A percentile compares a stretch with the other conserved stretches of the same genome.
Evolutionary conservation across 2,329 filamentous ascomycete genomes (phyloP).

Genomic region (Fusarium pilosicola): DNA sequence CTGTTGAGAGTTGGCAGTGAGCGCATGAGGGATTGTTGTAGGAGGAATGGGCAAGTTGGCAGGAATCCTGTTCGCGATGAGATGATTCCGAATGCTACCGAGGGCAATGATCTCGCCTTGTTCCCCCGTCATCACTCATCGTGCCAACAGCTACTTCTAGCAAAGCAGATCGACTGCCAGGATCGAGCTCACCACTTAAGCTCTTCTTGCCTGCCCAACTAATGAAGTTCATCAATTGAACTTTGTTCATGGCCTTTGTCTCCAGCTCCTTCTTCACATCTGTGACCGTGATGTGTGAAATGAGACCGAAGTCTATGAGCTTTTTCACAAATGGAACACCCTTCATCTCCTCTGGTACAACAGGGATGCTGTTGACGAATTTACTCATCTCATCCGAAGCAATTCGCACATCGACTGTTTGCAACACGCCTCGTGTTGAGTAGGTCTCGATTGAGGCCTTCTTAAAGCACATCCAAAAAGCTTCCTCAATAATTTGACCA

Average conservation of each 20-base stretch:
- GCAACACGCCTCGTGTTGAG: slow-evolving; percentile 86
- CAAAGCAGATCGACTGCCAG: slow-evolving; percentile 71
- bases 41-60: slow-evolving; percentile 83
- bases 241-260: slow-evolving; percentile 79
- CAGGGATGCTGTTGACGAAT: slow-evolving; percentile 90
- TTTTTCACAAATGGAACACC: slow-evolving; percentile 80
- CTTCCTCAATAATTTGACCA: slow-evolving; percentile 88
- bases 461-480: slow-evolving; percentile 93
- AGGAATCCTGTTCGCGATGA: slow-evolving; percentile 82
- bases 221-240: slow-evolving; percentile 84
- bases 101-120: slow-evolving; percentile 80
- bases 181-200: slow-evolving; percentile 76
- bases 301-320: slow-evolving; percentile 83
- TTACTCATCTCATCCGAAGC: slow-evolving; percentile 70
- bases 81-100: slow-evolving; percentile 77
- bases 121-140: slow-evolving; percentile 66
- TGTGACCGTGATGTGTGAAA: slow-evolving; percentile 86
- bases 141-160: slow-evolving; percentile 84
- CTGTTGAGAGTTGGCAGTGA: slow-evolving; percentile 75
- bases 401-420: slow-evolving; percentile 84
- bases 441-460: slow-evolving; percentile 86
- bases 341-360: slow-evolving; percentile 81
- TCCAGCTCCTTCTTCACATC: slow-evolving; percentile 89
- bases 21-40: slow-evolving; percentile 84
- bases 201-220: slow-evolving; percentile 83